A percentile compares a stretch with the other conserved stretches of the same genome.
These are phyloP conservation scores for Periconia digitata DNA, from an alignment of 2,329 filamentous ascomycete species.

Conservation along the genomic window DNA sequence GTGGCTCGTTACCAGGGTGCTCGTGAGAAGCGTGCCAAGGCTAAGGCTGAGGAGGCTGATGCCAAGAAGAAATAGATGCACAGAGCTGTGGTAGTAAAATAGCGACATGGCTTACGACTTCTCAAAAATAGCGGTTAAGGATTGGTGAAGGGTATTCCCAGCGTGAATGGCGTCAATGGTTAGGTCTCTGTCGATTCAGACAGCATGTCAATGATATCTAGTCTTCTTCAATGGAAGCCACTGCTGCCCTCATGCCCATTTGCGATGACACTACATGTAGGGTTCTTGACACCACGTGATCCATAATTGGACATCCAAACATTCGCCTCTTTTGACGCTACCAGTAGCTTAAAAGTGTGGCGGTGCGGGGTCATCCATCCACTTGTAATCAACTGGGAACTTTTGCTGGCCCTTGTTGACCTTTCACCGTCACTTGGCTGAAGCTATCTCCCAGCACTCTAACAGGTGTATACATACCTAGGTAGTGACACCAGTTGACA, in stretches of 20 bases:
- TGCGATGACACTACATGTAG: neutral
- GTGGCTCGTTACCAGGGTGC: conserved; percentile 79
- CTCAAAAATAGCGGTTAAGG: conserved; percentile 35
- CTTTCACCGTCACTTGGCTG: too few species aligned
- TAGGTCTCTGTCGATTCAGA: conserved; percentile 34
- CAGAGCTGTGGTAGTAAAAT: conserved; percentile 19
- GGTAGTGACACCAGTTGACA: too few species aligned
- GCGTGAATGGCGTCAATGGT: conserved; percentile 43
- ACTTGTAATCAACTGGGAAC: too few species aligned
- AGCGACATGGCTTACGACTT: conserved; percentile 31
- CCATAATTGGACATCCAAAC: neutral
- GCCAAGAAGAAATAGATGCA: conserved; percentile 75
- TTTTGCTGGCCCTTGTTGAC: too few species aligned
- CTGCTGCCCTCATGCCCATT: conserved; percentile 24
- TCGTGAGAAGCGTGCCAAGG: conserved; percentile 91
- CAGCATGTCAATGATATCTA: conserved; percentile 43
- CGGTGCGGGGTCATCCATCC: neutral
- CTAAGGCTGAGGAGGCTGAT: conserved; percentile 79
- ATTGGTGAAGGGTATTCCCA: conserved; percentile 33
- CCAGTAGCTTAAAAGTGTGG: neutral
- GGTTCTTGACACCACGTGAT: neutral
- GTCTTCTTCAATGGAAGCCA: conserved; percentile 37
- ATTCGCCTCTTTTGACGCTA: neutral
- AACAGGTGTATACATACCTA: too few species aligned
- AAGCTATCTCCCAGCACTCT: too few species aligned